Evolutionary conservation across 2,329 filamentous ascomycete genomes (phyloP), one percentile per base, ranked within the genome.

Genomic region (Trichoderma koningiopsis): DNA sequence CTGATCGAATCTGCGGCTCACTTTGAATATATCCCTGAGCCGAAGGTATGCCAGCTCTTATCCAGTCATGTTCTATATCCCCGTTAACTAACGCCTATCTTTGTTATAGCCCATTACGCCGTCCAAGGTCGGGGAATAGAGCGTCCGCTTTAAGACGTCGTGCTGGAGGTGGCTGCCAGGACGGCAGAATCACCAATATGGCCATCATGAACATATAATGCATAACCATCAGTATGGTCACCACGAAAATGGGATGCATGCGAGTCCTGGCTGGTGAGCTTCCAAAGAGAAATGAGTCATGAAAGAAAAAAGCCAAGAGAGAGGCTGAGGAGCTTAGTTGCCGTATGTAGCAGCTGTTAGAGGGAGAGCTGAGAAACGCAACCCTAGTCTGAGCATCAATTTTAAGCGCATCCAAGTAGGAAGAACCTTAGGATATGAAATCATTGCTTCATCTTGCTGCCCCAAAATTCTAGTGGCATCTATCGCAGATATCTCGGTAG

Each of bases 1-100:
- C 73, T 87, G 22, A 71, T 85, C 33, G 74, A 74, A 59, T 82
- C 84, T 77, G 85, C 80, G 13, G 87, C 83, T 13, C 77, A 77
- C 1, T 85, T 81, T 65, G 85, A 89, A 73, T 84, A 88, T 72
- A 82, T 88, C 16, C 77, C 80, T 2, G 73, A 81, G 49, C 74
- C 73, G 13, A 79, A 81, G 77, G 81, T 79, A 71, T 64, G 78
- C 68, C 35, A 37, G 16, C 10, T 6, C 22, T 24, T 16, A 27
- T 40, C 7, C 27, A 14, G 22, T 4, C 24, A 4, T 29, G n/a
- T 6, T 19, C 1, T 16, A 4, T 19, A 16, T 22, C 1, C 13
- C 14, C 14, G 19, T n/a, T 35, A 13, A 10, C 57, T 68, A 27
- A 68, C 29, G 13, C 31, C n/a, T 49, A 14, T 53, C 43, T 31